Evolutionary conservation across 768 basidiomycete genomes (phyloP).

Genomic region (Naganishia vishniacii): DNA sequence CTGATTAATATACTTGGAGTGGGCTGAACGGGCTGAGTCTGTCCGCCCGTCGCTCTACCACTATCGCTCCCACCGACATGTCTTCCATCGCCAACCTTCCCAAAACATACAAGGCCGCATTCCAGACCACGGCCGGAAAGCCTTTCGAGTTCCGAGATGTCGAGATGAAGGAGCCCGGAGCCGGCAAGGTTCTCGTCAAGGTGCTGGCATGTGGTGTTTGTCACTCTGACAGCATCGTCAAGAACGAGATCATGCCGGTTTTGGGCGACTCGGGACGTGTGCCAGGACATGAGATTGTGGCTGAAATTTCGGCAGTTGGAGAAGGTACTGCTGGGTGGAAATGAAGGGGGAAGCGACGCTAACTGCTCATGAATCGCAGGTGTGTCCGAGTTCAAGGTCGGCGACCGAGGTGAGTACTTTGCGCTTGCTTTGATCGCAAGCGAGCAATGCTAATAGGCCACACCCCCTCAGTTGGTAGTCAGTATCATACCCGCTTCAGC

Average conservation of each 20-base stretch:
- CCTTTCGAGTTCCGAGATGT: constrained; percentile 25
- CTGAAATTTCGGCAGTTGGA: constrained; percentile 28
- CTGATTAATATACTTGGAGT: too few species aligned
- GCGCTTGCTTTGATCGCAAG: too few species aligned
- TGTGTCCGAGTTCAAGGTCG: constrained; percentile 28
- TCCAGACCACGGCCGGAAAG: constrained; percentile 5
- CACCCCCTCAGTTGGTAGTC: not conserved
- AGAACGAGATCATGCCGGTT: constrained; percentile 17
- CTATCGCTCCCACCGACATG: not conserved
- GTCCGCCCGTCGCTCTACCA: not conserved
- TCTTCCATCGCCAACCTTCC: constrained; percentile 25
- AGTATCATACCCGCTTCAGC: not conserved
- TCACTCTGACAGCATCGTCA: constrained; percentile 18
- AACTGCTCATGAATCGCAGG: not conserved
- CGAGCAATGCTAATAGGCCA: too few species aligned
- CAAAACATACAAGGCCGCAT: constrained; percentile 32
- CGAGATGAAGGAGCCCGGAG: constrained; percentile 29
- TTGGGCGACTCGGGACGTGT: too few species aligned
- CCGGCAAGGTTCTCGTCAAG: constrained; percentile 30
- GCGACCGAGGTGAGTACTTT: constrained; percentile 23
- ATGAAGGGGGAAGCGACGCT: not conserved
- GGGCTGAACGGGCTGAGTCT: too few species aligned
- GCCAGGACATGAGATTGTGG: constrained; percentile 27
- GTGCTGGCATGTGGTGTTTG: constrained; percentile 27
- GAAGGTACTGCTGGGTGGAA: not conserved